A percentile compares a stretch with the other conserved stretches of the same genome.
These are phyloP conservation scores for Cryptosporidium sp. DNA, from an alignment of 169 alveolate genomes.

Conservation along the genomic window DNA sequence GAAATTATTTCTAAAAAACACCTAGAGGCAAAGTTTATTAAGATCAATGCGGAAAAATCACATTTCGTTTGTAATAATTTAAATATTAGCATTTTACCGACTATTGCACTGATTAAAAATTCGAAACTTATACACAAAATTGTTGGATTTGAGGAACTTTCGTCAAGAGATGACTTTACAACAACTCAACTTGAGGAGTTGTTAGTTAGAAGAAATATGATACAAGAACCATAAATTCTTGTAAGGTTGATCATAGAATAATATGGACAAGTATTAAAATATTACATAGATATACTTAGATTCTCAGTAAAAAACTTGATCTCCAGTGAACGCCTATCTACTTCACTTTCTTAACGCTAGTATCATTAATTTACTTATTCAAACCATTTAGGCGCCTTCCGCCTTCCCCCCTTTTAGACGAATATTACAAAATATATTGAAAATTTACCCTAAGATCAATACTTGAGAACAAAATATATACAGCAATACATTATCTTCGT, in stretches of 20 bases:
- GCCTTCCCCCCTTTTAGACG: conserved; percentile 19
- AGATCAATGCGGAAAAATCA: conserved; percentile 85
- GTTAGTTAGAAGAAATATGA: conserved; percentile 13
- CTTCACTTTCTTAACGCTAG: neutral
- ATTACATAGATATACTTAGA: neutral
- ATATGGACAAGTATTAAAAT: neutral
- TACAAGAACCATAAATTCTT: neutral
- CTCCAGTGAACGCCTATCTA: no score
- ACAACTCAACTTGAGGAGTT: conserved; percentile 55
- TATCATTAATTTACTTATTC: neutral
- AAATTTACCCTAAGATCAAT: neutral
- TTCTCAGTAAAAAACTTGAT: neutral
- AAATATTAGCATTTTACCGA: conserved; percentile 36
- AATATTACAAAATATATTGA: neutral
- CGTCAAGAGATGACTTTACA: conserved; percentile 46
- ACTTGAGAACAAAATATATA: neutral
- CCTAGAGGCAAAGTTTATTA: conserved; percentile 82
- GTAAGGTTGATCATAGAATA: neutral
- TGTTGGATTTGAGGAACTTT: conserved; percentile 58
- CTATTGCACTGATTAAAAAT: conserved; percentile 31
- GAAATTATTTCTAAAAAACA: conserved; percentile 78
- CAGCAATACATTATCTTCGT: neutral
- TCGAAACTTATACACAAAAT: conserved; percentile 39
- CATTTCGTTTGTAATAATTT: conserved; percentile 70
- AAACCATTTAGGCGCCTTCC: neutral